These are phyloP conservation scores for Spinacia oleracea DNA, from an alignment of 179 eudicot genomes.

Conservation along the genomic window DNA sequence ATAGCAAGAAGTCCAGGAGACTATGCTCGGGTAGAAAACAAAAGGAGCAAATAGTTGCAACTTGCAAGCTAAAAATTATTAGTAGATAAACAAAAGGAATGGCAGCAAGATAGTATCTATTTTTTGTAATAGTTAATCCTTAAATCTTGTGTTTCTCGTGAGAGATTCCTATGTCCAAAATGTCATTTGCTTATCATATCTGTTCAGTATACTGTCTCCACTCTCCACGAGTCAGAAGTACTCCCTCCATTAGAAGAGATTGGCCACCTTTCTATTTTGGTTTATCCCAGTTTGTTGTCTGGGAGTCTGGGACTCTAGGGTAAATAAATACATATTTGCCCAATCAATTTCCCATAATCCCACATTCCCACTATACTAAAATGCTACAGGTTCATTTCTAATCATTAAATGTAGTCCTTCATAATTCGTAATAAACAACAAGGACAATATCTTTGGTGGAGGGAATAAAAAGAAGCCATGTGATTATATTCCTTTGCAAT, in stretches of 20 bases:
- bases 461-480: neutral
- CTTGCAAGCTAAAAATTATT: neutral
- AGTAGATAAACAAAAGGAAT: neutral
- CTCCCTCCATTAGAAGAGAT: too few relatives aligned
- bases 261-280: too few relatives aligned
- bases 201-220: neutral
- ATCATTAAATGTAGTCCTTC: too few relatives aligned
- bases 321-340: too few relatives aligned
- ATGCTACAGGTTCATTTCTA: neutral
- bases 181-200: conserved; percentile 1
- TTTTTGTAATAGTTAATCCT: neutral
- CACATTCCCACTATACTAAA: neutral
- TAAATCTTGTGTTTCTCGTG: neutral
- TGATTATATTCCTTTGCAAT: neutral
- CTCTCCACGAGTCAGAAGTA: neutral
- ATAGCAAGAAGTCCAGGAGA: neutral
- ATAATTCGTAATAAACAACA: too few relatives aligned
- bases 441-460: too few relatives aligned
- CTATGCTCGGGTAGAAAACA: neutral
- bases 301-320: too few relatives aligned
- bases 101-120: neutral
- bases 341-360: neutral
- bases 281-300: neutral
- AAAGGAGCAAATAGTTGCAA: neutral
- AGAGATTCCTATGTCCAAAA: neutral